Base-by-base conservation (phyloP, 345 rosid species). In the Euphorbia peplus region DNA sequence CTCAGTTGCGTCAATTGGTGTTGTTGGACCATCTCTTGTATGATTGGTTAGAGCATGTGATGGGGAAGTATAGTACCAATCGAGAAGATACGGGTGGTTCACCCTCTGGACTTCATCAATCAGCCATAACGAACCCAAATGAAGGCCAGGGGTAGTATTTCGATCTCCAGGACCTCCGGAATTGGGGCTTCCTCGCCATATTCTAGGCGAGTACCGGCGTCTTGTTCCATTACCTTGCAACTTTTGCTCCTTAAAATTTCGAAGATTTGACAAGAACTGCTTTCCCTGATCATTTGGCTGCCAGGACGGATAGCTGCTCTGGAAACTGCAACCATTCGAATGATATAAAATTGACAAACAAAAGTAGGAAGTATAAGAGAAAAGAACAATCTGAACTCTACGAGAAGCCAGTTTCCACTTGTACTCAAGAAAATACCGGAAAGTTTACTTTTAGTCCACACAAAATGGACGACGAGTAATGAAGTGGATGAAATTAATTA, bases 221-320 rank as follows among this genome's bases (percentile, higher is more conserved):
- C 86, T 80, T 62, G 73, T 35, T 69, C 83, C 79, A 29, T 79
- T 80, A 8, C 84, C 88, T 57, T 75, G 86, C 71, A 90, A 74
- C 82, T 83, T 86, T 74, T 76, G 87, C 67, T 90, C 99, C 81
- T 85, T 81, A 78, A 95, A 92, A 64, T 89, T 80, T 81, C 88
- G 78, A 70, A 95, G 87, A 77, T 84, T 88, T 25, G 79, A 77
- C 48, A 90, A 79, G 67, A 90, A 87, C 70, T 87, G 95, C 85
- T 87, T 92, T 67, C 99, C 99, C 54, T 76, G 84, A 76, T 74
- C 50, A 78, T 85, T 79, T 5, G 99, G 87, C 70, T 90, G 93
- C 99, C 99, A 92, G 14, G 88, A 86, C 54, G 96, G 88, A 76
- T 95, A 90, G 75, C 86, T 84, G 75, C 84, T 85, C 76, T 92